Evolutionary conservation across 208 protist genomes (phyloP), one percentile per base, ranked within the genome.

Genomic region (Crithidia mellificae): DNA sequence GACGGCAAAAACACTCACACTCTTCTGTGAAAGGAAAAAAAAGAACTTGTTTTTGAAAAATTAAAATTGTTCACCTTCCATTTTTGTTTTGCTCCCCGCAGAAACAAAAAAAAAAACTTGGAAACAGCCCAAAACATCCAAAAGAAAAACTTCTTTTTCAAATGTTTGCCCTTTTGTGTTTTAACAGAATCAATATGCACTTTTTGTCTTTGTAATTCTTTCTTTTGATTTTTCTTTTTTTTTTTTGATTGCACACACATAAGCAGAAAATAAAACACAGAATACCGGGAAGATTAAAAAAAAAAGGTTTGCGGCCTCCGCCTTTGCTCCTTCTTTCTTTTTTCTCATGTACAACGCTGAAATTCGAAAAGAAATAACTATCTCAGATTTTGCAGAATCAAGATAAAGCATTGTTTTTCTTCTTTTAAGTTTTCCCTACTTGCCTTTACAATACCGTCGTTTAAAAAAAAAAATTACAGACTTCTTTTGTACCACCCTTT

Each of bases 181-280:
- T 44, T 38, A 20, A 57, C 20, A 41, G 32, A 25, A 17, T 17
- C 15, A 36, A 57, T 44, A 41, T 34, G 30, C 30, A 32, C 27
- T n/a, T n/a, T n/a, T n/a, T n/a, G n/a, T n/a, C n/a, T n/a, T n/a
- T n/a, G n/a, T n/a, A n/a, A 66, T 47, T 62, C 32, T 47, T 65
- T 64, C 20, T 56, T 58, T 54, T 55, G 72, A 61, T 57, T 47
- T 55, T 68, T 58, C 72, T 72, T 72, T 57, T 67, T 66, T 54
- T 30, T 61, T 6, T 63, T 63, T 51, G 15, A 41, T 34, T 44
- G 24, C 24, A 43, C 27, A 47, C 6, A 58, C 14, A 47, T 22
- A 20, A 9, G 5, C 8, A 49, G 19, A 49, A 20, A 6, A 20
- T 17, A 22, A 49, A 49, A 49, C 8, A 20, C 19, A 11, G 19